Base-by-base conservation (phyloP, 2,329 filamentous ascomycete genomes). In the Trichoderma aggressivum region DNA sequence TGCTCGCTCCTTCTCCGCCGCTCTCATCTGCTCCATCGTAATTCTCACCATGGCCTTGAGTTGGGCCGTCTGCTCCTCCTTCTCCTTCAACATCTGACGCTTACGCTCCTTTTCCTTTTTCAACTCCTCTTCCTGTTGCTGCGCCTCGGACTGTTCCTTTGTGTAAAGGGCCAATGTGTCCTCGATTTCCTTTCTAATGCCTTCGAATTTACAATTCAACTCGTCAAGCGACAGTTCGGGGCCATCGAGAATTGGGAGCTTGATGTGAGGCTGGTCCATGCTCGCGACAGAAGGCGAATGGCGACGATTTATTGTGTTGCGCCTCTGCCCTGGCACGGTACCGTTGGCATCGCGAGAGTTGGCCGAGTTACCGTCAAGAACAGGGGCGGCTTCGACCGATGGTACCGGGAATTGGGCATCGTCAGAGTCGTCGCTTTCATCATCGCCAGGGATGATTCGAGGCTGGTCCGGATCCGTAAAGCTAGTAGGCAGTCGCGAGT, bases 61-160 rank as follows among this genome's bases (percentile, higher is more conserved):
- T 77, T 94, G 94, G 58, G 93, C 90, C 62, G 94, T 98, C 64
- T 91, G 92, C 77, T 97, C 94, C 74, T 98, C 95, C 80, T 97
- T 97, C 77, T 97, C 93, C 79, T 93, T 96, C 68, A 96, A 85
- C 24, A 90, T 87, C 73, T 91, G 90, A 76, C 88, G 91, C 79
- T 97, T 90, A 64, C 91, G 88, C 74, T 97, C 93, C 72, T 93
- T 91, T 76, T 97, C 93, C 71, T 90, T 90, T 69, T 91, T 89
- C 36, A 97, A 79, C 58, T 92, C 89, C 50, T 89, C 87, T 74
- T 93, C 82, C 66, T 88, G 82, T n/a, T 86, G 84, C 74, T 88
- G 88, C 72, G 89, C 89, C 66, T 95, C 92, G 47, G 89, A 88
- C 70, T 93, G 90, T 73, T 94, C 92, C 68, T 89, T 92, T 21